Evolutionary conservation across 805 yeast species (phyloP), one percentile per base, ranked within the genome.

Genomic region (Pichia thaimueangensis): DNA sequence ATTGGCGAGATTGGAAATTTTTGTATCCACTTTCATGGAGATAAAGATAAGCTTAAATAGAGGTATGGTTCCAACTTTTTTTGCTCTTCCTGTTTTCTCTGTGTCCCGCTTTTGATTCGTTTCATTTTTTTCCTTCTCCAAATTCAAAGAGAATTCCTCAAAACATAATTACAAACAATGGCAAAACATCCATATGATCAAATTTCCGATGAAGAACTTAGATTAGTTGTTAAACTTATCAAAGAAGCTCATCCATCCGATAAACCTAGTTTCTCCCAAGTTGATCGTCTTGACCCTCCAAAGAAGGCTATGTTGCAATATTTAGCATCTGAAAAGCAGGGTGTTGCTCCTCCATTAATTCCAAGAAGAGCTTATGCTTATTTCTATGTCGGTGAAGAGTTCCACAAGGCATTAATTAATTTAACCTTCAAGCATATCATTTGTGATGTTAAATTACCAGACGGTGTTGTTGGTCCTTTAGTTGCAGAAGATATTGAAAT

Each of bases 201-300:
- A 24, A 61, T 65, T 51, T 68, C 72, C 35, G 84, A 78, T 50
- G 69, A 60, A 38, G 87, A 80, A 64, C 63, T 79, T 54, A 68
- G 71, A 58, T 60, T 70, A 48, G 74, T 84, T 33, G 56, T 80
- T 39, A 76, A 77, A 61, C 69, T 80, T 47, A 65, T 80, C 62
- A 80, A 80, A 64, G 82, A 76, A 57, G 56, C 73, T 41, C 63
- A 74, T 56, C 70, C 76, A 16, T 74, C 74, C 25, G 75, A 70
- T 37, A 65, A 68, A 50, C 76, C 80, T 41, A 84, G 79, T 59
- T 82, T 82, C 59, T 70, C 74, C 39, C 84, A 77, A 59, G 64
- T 80, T 47, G 89, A 82, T 58, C 72, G 79, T 59, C 53, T 74
- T 36, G 94, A 85, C 57, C 95, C 95, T 27, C 89, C 94, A 47